These are phyloP conservation scores for Plectranthus barbatus DNA, from an alignment of 257 asterid genomes.

Conservation along the genomic window DNA sequence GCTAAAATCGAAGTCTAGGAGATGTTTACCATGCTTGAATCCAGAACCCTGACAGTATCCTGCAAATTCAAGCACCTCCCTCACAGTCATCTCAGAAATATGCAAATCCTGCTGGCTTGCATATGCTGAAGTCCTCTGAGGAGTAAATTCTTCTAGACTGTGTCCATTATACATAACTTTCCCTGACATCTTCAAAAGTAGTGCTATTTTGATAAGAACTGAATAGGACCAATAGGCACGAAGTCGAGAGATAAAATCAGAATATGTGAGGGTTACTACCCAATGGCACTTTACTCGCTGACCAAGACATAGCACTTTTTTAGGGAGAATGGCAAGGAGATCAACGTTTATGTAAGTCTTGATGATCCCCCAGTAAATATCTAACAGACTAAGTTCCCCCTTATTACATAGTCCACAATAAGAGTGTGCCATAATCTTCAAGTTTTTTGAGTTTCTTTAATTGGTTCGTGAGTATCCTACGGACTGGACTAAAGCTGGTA, in stretches of 20 bases:
- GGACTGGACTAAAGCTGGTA: too few relatives aligned
- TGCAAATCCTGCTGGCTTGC: conserved; percentile 71
- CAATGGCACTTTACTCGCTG: not conserved
- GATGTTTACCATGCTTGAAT: conserved; percentile 48
- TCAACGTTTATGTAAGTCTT: not conserved
- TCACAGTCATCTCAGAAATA: conserved; percentile 70
- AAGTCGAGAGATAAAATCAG: not conserved
- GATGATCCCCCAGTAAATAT: not conserved
- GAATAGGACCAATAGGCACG: conserved; percentile 8
- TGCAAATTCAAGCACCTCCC: conserved; percentile 69
- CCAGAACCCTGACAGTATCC: conserved; percentile 66
- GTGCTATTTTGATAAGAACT: conserved; percentile 19
- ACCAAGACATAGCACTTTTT: not conserved
- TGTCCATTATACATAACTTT: conserved; percentile 60
- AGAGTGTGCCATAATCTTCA: too few relatives aligned
- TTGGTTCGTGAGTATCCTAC: too few relatives aligned
- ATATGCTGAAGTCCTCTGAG: conserved; percentile 64
- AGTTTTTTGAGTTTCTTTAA: too few relatives aligned
- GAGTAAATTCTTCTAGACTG: conserved; percentile 51
- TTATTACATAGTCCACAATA: too few relatives aligned
- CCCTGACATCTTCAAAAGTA: conserved; percentile 65
- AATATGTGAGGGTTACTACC: not conserved
- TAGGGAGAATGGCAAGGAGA: not conserved
- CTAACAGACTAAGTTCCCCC: not conserved
- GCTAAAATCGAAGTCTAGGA: conserved; percentile 4